Percentiles rank a stretch among this genome's conserved stretches.
Conservation (phyloP, 495 filamentous ascomycete species). For the Coniosporium apollinis region DNA sequence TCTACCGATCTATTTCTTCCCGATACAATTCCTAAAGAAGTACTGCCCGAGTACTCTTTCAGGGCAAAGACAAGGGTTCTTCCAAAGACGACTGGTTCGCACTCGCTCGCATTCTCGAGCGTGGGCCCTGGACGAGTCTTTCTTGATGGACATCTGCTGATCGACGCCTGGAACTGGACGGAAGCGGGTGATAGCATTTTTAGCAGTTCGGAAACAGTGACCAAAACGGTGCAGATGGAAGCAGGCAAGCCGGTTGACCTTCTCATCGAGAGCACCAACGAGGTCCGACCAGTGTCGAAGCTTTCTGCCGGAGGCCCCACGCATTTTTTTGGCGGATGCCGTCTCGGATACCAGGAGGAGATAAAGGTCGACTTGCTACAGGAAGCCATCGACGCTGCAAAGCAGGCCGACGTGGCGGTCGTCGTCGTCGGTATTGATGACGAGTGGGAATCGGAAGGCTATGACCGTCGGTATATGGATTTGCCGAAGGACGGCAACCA, state of each 20-base stretch:
- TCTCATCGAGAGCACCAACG: slow-evolving; percentile 45
- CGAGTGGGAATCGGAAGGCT: slow-evolving; percentile 87
- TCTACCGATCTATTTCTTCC: too few relatives aligned
- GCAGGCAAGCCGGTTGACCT: slow-evolving; percentile 45
- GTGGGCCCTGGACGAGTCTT: too few relatives aligned
- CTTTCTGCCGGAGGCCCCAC: slow-evolving; percentile 34
- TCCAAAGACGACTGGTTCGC: too few relatives aligned
- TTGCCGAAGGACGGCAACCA: slow-evolving; percentile 63
- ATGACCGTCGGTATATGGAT: slow-evolving; percentile 71
- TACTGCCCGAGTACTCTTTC: too few relatives aligned
- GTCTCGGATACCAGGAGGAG: slow-evolving; percentile 58
- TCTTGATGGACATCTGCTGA: too few relatives aligned
- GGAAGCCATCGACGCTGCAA: slow-evolving; percentile 43
- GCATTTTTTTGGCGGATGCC: slow-evolving; percentile 65
- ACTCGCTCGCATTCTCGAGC: too few relatives aligned
- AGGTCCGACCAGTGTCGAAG: slow-evolving; percentile 44
- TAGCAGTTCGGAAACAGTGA: too few relatives aligned
- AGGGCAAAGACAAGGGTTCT: too few relatives aligned
- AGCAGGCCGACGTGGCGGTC: slow-evolving; percentile 50
- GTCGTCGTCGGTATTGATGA: slow-evolving; percentile 59
- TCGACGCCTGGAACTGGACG: too few relatives aligned
- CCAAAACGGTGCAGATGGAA: slow-evolving; percentile 33
- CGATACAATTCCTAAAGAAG: too few relatives aligned
- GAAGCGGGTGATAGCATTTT: too few relatives aligned
- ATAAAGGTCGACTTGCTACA: slow-evolving; percentile 49